Evolutionary conservation across 352 stramenopile genomes (phyloP).

Genomic region (Globisporangium spiculum): DNA sequence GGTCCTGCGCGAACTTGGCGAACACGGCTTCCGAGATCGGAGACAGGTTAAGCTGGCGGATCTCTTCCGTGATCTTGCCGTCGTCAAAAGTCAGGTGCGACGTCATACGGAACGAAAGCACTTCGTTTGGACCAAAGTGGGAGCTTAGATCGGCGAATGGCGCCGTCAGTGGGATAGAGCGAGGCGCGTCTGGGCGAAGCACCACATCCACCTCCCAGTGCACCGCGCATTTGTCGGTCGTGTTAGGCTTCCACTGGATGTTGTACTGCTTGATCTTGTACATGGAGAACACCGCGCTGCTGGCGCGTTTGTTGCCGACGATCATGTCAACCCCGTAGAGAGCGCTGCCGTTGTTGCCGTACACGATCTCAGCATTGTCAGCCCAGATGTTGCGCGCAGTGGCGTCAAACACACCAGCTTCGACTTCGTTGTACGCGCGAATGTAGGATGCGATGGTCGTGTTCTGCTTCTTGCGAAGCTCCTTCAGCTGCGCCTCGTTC

Average conservation of each 20-base stretch:
- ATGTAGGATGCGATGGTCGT: conserved; percentile 70
- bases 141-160: conserved; percentile 60
- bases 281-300: conserved; percentile 56
- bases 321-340: conserved; percentile 57
- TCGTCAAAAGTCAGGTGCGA: conserved; percentile 83
- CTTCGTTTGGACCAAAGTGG: conserved; percentile 45
- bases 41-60: conserved; percentile 69
- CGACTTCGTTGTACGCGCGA: conserved; percentile 65
- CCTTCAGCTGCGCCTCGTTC: conserved; percentile 60
- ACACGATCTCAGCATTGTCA: conserved; percentile 66
- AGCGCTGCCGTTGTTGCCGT: conserved; percentile 43
- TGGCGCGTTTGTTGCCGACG: conserved; percentile 60
- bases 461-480: conserved; percentile 81
- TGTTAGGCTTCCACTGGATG: conserved; percentile 72
- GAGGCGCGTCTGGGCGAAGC: conserved; percentile 47
- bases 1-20: conserved; percentile 49
- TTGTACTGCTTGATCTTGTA: conserved; percentile 85
- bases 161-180: conserved; percentile 54
- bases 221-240: conserved; percentile 70
- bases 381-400: conserved; percentile 55
- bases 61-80: conserved; percentile 75
- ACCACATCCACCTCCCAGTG: conserved; percentile 68
- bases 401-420: conserved; percentile 50
- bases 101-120: conserved; percentile 67
- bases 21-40: conserved; percentile 53